A percentile compares a stretch with the other conserved stretches of the same genome.
phyloP scores from a whole-genome alignment of 768 basidiomycete species.

The Chiua virens region DNA sequence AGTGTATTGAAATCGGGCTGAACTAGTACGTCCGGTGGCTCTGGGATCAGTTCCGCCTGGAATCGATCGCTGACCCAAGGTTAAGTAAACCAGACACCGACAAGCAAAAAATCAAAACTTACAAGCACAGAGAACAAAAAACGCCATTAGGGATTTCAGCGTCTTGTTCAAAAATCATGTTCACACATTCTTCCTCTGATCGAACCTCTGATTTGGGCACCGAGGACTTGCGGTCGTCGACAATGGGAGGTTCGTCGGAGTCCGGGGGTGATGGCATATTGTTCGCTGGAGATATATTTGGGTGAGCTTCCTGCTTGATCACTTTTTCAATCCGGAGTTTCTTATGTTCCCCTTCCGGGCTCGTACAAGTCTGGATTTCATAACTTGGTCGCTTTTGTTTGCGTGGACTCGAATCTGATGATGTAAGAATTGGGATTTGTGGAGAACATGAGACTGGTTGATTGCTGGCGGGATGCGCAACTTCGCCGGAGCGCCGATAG shows the following conservation, averaged over 20 bases:
- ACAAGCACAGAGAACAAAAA: constrained; percentile 56
- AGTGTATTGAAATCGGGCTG: constrained; percentile 39
- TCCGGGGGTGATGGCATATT: neutral
- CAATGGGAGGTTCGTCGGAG: neutral
- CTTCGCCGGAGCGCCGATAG: neutral
- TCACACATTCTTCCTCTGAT: constrained; percentile 45
- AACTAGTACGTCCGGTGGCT: constrained; percentile 30
- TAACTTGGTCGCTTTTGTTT: constrained; percentile 19
- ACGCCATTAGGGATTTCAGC: constrained; percentile 28
- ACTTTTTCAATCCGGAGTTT: constrained; percentile 19
- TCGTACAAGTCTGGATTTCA: constrained; percentile 4
- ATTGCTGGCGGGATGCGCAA: neutral
- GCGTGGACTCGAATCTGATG: neutral
- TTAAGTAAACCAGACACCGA: neutral
- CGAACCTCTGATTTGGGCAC: constrained; percentile 24
- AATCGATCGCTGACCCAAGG: constrained; percentile 23
- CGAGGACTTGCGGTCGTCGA: neutral
- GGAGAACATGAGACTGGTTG: neutral
- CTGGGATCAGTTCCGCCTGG: constrained; percentile 25
- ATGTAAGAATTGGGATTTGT: neutral
- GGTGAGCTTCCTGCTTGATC: neutral
- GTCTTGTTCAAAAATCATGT: constrained; percentile 34
- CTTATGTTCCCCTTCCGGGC: constrained; percentile 16
- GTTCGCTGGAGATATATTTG: neutral
- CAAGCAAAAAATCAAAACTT: constrained; percentile 24